Conservation (phyloP, 192 early-diverging fungal species). For the Chytriomyces sp. region DNA sequence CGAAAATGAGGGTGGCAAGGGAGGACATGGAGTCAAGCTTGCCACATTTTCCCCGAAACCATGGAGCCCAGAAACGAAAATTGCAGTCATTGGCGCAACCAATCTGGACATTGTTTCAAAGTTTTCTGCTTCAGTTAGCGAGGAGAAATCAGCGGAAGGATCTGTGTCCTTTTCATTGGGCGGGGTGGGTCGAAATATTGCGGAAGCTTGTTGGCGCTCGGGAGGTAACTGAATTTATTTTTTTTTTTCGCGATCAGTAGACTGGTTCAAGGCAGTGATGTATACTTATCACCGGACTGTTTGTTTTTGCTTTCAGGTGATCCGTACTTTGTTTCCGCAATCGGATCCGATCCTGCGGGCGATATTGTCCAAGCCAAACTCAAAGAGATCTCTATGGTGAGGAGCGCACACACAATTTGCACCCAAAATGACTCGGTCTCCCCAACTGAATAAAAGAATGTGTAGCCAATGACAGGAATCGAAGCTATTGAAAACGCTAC, state of each 20-base stretch:
- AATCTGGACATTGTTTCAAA: constrained; percentile 83
- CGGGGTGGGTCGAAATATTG: constrained; percentile 93
- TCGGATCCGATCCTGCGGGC: constrained; percentile 78
- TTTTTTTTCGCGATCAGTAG: not conserved
- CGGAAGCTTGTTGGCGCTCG: constrained; percentile 73
- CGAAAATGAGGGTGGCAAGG: not conserved
- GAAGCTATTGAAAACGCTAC: not conserved
- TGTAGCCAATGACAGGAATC: constrained; percentile 7
- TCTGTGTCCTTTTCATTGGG: constrained; percentile 69
- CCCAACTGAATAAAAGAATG: not conserved
- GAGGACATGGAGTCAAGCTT: not conserved
- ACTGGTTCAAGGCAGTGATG: too few species aligned
- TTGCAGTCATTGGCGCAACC: constrained; percentile 85
- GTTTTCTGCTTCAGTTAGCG: not conserved
- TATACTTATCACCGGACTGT: not conserved
- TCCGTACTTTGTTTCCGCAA: constrained; percentile 66
- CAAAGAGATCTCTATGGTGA: constrained; percentile 63
- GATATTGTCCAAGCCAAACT: constrained; percentile 59
- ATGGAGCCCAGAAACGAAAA: constrained; percentile 42
- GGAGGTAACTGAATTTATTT: constrained; percentile 41
- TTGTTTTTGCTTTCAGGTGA: constrained; percentile 16
- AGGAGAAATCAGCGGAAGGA: constrained; percentile 53
- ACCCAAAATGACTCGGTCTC: too few species aligned
- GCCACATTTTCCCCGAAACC: not conserved
- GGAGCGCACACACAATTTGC: not conserved